Base-by-base conservation (phyloP, 345 rosid genomes). In the Eucalyptus cladocalyx region DNA sequence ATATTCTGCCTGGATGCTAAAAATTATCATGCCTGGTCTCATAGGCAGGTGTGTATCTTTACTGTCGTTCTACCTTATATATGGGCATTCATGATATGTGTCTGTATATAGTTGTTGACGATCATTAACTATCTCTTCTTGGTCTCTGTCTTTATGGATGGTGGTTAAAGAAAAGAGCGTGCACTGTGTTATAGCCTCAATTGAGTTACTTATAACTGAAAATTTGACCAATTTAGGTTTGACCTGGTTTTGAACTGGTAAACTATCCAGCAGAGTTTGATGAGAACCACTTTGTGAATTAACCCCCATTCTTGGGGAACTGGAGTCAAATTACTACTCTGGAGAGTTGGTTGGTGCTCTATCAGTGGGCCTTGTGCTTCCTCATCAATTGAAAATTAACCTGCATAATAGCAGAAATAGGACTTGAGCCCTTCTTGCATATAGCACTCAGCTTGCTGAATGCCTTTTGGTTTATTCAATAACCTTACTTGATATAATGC, bases 21-120 rank as follows among this genome's bases (percentile, higher is more conserved):
- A 90, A 94, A 98, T 88, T 98, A 98, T 92, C 99, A 95, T 90
- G 98, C 97, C 87, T 96, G 99, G 99, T 98, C 99, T 76, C 97
- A 97, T 93, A 95, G 99, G 90, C 99, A 97, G 99, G 99, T 97
- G 88, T 89, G 95, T 76, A 76, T 76, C 83, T 76, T 76, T 21
- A 37, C 30, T 2, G 28, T 40, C 16, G 1, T 76, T 40, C 17
- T 76, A 21, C 47, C 83, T 40, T 21, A 40, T 42, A 40, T 11
- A 40, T 76, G 47, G 7, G 17, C 47, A 21, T 76, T 65, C 83
- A 37, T 40, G 47, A 37, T 76, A 11, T 92, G 87, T 40, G 26
- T 86, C 58, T 47, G 69, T 87, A 42, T 80, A 49, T 37, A 45
- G 42, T 16, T 3, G 1, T 40, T 42, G n/a, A 65, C 5, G 32